Base-by-base conservation (phyloP, 2,329 filamentous ascomycete genomes). In the Beauveria rudraprayagi region DNA sequence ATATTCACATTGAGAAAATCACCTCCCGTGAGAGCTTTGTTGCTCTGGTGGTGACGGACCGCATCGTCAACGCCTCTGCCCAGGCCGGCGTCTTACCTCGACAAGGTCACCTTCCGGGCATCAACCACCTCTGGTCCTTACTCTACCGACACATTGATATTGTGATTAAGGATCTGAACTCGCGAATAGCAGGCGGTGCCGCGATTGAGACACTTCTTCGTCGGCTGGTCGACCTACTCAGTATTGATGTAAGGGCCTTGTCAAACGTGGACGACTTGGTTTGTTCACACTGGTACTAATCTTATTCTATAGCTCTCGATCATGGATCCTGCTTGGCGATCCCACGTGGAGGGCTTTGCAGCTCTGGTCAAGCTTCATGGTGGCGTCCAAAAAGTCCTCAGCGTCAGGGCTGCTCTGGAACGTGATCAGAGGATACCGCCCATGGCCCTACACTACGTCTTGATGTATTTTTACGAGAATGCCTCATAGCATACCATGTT, bases 351-450 rank as follows among this genome's bases (percentile, higher is more conserved):
- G 41, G 57, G 57, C 10, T 60, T 60, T 26, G 57, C 40, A 19
- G 57, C 57, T 16, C 16, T 60, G 30, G 57, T 60, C 11, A 60
- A 60, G 57, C 57, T 60, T 14, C 48, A 53, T n/a, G 57, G 57
- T 10, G 57, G 57, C 50, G 57, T 60, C 1, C 47, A 60, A 40
- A 47, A 53, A 14, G 50, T 60, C 3, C 41, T 60, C 28, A 47
- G 16, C 19, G 37, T 46, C 48, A 60, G 47, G n/a, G 41, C 50
- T 14, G 40, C 37, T 5, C 26, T 26, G 10, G 56, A 52, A 34
- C 47, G 48, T 3, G 47, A 59, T 16, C 47, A 59, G n/a, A 43
- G 57, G n/a, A 11, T 54, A 16, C 48, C 48, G 16, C 48, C 50
- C 1, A 60, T 60, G 57, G 40, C 57, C 3, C 26, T 60, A 16